Evolutionary conservation across 2,329 filamentous ascomycete genomes (phyloP), one percentile per base, ranked within the genome.

Genomic region (Celoporthe dispersa): DNA sequence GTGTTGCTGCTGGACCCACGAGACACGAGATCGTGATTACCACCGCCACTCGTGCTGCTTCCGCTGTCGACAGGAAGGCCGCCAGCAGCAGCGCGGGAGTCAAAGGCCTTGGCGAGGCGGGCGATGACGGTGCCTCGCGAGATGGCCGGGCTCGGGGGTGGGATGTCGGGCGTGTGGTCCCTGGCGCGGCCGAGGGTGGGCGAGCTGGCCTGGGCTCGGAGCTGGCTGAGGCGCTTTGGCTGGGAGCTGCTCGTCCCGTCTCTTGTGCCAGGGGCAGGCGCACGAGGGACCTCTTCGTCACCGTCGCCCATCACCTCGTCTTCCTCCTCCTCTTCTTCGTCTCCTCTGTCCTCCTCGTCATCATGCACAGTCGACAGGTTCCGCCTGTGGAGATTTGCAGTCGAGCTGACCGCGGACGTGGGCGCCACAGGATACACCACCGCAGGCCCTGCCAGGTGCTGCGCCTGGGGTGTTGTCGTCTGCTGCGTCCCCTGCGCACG

Each of bases 71-170:
- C 62, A 25, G 19, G 59, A 55, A 9, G 59, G 33, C 12, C 19
- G 59, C 33, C n/a, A 8, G n/a, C 31, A 37, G 57, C 33, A 9
- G 71, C 71, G 63, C 77, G 77, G 72, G 74, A 75, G 41, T 77
- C 77, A 68, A 78, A 79, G 19, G 78, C 74, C 31, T 75, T 79
- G n/a, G 76, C 77, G 2, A 76, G 64, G 44, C 33, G 55, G 14
- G 25, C 35, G 39, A 37, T 33, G 9, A n/a, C 12, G 76, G 75
- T 55, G 73, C 68, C 62, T 78, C 77, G 16, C 39, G 66, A 6
- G 77, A 73, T 35, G 28, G 67, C 71, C 1, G 76, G 68, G 68
- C 75, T 73, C 1, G 70, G 74, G 28, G 37, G 70, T 61, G 64
- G 71, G 70, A 62, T 70, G 35, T 67, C 68, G 35, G 41, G 57